Base-by-base conservation (phyloP, 1,284 basidiomycete genomes). In the Ceratobasidium theobromae region DNA sequence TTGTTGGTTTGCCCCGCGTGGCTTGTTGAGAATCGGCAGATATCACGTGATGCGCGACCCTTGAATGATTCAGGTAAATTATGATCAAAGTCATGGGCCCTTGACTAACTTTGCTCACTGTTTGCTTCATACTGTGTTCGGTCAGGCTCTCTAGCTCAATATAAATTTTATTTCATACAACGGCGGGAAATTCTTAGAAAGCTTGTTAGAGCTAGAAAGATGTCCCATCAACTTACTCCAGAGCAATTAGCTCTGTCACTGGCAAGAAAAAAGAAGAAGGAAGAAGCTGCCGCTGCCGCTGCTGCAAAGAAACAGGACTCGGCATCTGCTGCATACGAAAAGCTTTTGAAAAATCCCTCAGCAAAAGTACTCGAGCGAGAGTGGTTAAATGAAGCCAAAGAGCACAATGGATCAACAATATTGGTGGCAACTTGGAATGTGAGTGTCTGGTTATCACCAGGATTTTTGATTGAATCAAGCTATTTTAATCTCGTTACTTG, bases 201-300 rank as follows among this genome's bases (percentile, higher is more conserved):
- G 9, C 43, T 53, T 21, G 14, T 38, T 16, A 18, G 32, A 6
- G 18, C 12, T 12, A 32, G 23, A 8, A 38, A 11, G 12, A 62
- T 62, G 58, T 16, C 25, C 1, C 58, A 52, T 45, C 57, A 55
- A n/a, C 58, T 68, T 28, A 64, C 58, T 8, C 51, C 57, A 11
- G 67, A 68, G 25, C 67, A 68, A 52, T 41, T 16, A 40, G 67
- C 67, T 5, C 41, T 54, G 35, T 54, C 58, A n/a, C 43, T 62
- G 23, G 58, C 67, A 33, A 43, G 67, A 25, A 55, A 58, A 21
- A 62, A 53, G 58, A 53, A 53, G 53, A 68, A 68, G 33, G 67
- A 55, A 32, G 45, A 58, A 32, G 32, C 43, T 40, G 67, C 58
- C 11, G 66, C 66, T 23, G 51, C 51, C 3, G 55, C 55, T 11